Base-by-base conservation (phyloP, 495 filamentous ascomycete species). In the Penicillium malachiteum region DNA sequence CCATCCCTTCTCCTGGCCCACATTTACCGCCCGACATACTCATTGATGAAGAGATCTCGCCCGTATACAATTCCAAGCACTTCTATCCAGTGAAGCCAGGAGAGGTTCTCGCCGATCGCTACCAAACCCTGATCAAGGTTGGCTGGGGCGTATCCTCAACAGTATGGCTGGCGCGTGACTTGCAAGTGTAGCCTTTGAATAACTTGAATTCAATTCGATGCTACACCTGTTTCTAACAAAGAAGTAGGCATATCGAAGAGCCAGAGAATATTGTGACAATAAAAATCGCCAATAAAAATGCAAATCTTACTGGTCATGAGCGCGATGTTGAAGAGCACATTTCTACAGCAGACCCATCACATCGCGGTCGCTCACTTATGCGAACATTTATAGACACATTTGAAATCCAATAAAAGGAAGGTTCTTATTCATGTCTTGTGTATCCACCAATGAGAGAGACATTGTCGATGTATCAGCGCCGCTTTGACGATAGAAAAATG, bases 81-180 rank as follows among this genome's bases (percentile, higher is more conserved):
- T 80, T 73, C 64, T 78, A 75, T 62, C 75, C 75, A 39, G 71
- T 61, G 40, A 71, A 73, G 42, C 66, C 72, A 50, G 74, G 74
- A 35, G 75, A 81, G 35, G 46, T 76, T 35, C 65, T 72, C 50
- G 64, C 60, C 37, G 56, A 71, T 60, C 64, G 67, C 48, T 78
- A 78, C 49, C 68, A 77, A 64, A 64, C 58, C 48, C 21, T 74
- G 33, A 63, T 70, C 40, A 78, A 78, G 57, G 57, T 78, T 60
- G 75, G 73, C 52, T 78, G 69, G 69, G 75, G 74, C 12, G 57
- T 63, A 13, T 62, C 64, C 50, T 76, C 71, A 50, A 77, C 73
- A 37, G 66, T 74, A 59, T 78, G 71, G 75, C 58, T 78, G 38
- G 71, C 75, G 42, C 59, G 62, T 50, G 68, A 75, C 64, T 42